Base-by-base conservation (phyloP, 139 green algal genomes). In the Gonium pectorale region DNA sequence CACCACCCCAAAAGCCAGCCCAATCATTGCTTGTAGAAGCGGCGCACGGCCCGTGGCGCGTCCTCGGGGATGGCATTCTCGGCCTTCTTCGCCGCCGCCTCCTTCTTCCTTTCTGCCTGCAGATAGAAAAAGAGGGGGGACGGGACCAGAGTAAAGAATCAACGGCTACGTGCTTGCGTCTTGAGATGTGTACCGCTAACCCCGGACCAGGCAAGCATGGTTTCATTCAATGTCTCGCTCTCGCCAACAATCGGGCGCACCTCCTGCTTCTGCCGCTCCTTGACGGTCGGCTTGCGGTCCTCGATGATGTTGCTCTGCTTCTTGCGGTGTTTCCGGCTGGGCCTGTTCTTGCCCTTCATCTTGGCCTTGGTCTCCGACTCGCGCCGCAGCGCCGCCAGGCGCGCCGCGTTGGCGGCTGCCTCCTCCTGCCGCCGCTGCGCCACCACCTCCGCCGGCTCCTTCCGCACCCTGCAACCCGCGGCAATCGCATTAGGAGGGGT, bases 341-440 rank as follows among this genome's bases (percentile, higher is more conserved):
- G 94, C 88, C 93, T 96, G 92, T 98, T 98, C 87, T 97, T 97
- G 81, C 96, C 97, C 92, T 98, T 98, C 94, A 98, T 97, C 60
- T 90, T 91, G 40, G 83, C 91, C 89, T 96, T 94, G n/a, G 63
- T 86, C 49, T 95, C 94, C 46, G 73, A 46, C 81, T 87, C 72
- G 29, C 59, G 37, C 22, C 69, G 70, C 64, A 46, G 26, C 27
- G 46, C 73, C 22, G 62, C 66, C 44, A 62, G 37, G 6, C 86
- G 80, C 37, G 66, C 88, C 5, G 70, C 73, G 64, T 92, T 93
- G 38, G 90, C 90, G 3, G 56, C 87, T 1, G 66, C 67, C 68
- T 86, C 83, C 74, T 88, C 87, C 2, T 51, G 21, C 38, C 60
- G 72, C 60, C 90, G 80, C 89, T 96, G 77, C 75, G 86, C 84